These are phyloP conservation scores for Monilinia polystroma DNA, from an alignment of 2,329 filamentous ascomycete genomes.

Conservation along the genomic window DNA sequence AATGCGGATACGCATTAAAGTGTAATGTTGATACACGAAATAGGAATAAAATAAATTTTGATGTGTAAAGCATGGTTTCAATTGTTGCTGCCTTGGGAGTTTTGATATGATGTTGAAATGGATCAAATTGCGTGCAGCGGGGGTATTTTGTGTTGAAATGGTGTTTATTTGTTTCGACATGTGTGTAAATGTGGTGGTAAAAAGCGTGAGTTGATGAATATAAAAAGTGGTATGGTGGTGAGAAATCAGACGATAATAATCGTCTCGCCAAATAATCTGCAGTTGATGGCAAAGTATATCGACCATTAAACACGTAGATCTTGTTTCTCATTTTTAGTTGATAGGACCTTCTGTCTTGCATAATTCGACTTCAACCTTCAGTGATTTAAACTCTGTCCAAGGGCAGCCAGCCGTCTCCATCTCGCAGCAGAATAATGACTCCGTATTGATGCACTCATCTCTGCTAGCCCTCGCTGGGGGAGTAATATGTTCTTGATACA, in stretches of 20 bases:
- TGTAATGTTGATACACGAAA: background rate
- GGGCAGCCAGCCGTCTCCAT: background rate
- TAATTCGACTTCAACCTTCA: background rate
- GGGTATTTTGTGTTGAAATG: background rate
- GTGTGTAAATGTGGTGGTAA: background rate
- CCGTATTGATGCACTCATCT: slow-evolving; percentile 9
- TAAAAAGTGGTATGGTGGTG: background rate
- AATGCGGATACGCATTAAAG: background rate
- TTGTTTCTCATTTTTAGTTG: background rate
- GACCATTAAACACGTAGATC: too few species aligned
- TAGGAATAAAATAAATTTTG: background rate
- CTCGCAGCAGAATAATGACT: background rate
- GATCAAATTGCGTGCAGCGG: background rate
- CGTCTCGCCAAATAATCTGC: background rate
- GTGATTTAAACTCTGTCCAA: background rate
- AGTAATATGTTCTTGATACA: background rate
- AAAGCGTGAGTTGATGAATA: background rate
- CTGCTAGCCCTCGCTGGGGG: background rate
- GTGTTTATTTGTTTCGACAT: background rate
- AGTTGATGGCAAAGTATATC: background rate
- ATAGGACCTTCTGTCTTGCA: background rate
- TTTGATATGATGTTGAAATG: background rate
- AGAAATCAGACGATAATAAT: background rate
- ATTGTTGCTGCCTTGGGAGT: background rate
- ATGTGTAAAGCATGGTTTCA: background rate